Conservation (phyloP, 352 stramenopile species). For the Globisporangium polare region DNA sequence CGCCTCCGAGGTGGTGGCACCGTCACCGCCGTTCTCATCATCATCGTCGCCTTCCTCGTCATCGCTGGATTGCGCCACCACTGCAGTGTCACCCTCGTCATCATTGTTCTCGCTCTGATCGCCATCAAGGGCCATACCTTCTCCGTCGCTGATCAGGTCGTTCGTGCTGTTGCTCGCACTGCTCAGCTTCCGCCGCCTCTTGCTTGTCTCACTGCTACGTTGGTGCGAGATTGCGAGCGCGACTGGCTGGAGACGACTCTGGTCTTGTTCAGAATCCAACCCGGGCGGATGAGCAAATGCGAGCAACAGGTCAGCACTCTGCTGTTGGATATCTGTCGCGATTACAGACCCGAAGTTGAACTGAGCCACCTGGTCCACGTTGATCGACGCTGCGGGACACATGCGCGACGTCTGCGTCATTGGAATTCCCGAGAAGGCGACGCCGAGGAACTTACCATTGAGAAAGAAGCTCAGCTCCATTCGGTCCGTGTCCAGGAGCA, state of each 20-base stretch:
- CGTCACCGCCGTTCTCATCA: not conserved
- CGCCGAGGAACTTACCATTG: conserved; percentile 88
- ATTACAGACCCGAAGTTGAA: conserved; percentile 70
- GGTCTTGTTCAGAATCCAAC: conserved; percentile 36
- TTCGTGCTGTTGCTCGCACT: not conserved
- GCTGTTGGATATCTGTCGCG: not conserved
- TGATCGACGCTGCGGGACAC: conserved; percentile 83
- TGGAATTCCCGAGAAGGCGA: conserved; percentile 67
- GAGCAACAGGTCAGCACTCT: not conserved
- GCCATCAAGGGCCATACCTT: not conserved
- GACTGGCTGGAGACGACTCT: conserved; percentile 38
- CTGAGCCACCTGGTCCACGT: conserved; percentile 67
- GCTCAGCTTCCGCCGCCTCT: not conserved
- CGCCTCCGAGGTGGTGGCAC: not conserved
- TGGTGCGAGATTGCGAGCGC: conserved; percentile 18
- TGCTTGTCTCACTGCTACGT: not conserved
- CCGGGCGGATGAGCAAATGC: conserved; percentile 35
- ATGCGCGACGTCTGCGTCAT: conserved; percentile 45
- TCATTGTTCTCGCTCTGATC: conserved; percentile 20
- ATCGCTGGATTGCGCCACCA: not conserved
- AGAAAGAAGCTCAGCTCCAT: conserved; percentile 88
- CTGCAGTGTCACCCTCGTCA: not conserved
- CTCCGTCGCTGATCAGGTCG: conserved; percentile 9
- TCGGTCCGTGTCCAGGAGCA: conserved; percentile 81
- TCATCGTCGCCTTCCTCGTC: conserved; percentile 1